Base-by-base conservation (phyloP, 2,329 filamentous ascomycete species). In the Pseudogymnoascus sp. region DNA sequence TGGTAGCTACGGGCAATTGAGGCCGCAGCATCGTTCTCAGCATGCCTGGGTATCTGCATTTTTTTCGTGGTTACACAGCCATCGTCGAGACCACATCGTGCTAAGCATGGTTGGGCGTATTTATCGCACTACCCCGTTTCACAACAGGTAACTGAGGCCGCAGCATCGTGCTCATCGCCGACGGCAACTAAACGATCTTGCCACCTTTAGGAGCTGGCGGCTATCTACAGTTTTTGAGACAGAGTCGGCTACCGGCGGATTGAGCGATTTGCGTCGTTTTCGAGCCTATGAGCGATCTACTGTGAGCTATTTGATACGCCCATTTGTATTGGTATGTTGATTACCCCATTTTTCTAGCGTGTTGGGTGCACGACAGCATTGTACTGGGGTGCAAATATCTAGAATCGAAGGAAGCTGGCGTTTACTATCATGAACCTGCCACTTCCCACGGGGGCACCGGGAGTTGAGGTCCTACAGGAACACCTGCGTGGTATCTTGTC, bases 141-240 rank as follows among this genome's bases (percentile, higher is more conserved):
- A 33, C 43, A 9, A 3, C 25, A 47, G 7, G 22, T 12, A 30
- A 16, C 25, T 30, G n/a, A 33, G n/a, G 9, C 43, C 7, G n/a
- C 43, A 54, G 43, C 43, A 54, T 54, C 43, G 25, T 54, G 43
- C 25, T 54, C 14, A 54, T 18, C 25, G 6, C n/a, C 14, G 43
- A 18, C 43, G 25, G 25, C 43, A 33, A 33, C 43, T 54, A 6
- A 54, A 33, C 43, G 25, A 54, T 54, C 25, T 54, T 25, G 18
- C 30, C 25, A n/a, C 43, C 43, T n/a, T 8, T 33, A 33, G n/a
- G n/a, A 54, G 4, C n/a, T 6, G 25, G n/a, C 43, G 43, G 43
- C 25, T 54, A 54, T 54, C 43, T 33, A 54, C 43, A 54, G 43
- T 30, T 30, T 30, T 54, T 54, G 43, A 54, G 43, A 54, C 43